These are phyloP conservation scores for Aspergillus asperescens DNA, from an alignment of 495 filamentous ascomycete genomes.

Conservation along the genomic window DNA sequence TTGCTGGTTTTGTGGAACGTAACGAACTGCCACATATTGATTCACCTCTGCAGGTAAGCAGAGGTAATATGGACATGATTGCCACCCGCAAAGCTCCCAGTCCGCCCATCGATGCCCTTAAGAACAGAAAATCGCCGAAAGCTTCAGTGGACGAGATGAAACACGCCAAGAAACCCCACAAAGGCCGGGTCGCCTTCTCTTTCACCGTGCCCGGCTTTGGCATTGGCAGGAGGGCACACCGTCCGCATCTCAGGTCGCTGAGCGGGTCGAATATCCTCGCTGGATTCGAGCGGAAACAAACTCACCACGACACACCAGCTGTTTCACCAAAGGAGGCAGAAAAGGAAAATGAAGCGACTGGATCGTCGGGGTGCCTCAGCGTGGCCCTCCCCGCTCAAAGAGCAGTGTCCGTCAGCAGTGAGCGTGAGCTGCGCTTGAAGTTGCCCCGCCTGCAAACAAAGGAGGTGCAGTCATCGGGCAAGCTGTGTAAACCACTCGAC, in stretches of 20 bases:
- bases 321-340: neutral
- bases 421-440: slow-evolving; percentile 27
- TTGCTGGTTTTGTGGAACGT: slow-evolving; percentile 22
- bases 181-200: slow-evolving; percentile 14
- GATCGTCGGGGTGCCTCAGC: slow-evolving; percentile 2
- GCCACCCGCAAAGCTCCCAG: slow-evolving; percentile 35
- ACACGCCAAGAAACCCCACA: slow-evolving; percentile 14
- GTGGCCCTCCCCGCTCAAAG: slow-evolving; percentile 4
- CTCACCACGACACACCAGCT: neutral
- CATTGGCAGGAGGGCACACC: slow-evolving; percentile 15
- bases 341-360: slow-evolving; percentile 7
- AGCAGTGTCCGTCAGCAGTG: slow-evolving; percentile 20
- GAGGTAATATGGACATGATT: slow-evolving; percentile 35
- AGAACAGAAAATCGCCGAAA: slow-evolving; percentile 12
- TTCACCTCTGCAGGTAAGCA: slow-evolving; percentile 34
- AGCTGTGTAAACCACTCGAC: neutral
- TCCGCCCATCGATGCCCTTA: slow-evolving; percentile 20
- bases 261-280: slow-evolving; percentile 11
- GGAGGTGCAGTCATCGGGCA: slow-evolving; percentile 8
- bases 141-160: slow-evolving; percentile 18
- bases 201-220: slow-evolving; percentile 16
- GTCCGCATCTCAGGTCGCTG: slow-evolving; percentile 10
- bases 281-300: neutral
- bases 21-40: slow-evolving; percentile 20
- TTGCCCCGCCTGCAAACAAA: slow-evolving; percentile 36